These are phyloP conservation scores for Colletotrichum siamense DNA, from an alignment of 2,329 filamentous ascomycete genomes.

Conservation along the genomic window DNA sequence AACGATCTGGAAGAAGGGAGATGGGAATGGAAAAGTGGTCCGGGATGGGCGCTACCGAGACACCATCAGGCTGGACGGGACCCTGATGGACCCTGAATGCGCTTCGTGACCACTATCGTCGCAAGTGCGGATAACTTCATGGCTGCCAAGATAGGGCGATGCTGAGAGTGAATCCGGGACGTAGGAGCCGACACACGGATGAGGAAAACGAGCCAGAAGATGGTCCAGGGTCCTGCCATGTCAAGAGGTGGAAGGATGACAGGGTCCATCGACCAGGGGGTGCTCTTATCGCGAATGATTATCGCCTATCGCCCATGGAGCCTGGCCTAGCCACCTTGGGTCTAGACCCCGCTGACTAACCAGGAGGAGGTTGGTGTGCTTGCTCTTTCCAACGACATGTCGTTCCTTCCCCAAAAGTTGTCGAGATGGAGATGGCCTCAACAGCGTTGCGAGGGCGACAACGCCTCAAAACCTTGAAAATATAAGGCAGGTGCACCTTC, in stretches of 20 bases:
- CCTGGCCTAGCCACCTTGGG: neutral
- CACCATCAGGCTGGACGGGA: neutral
- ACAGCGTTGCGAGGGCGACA: neutral
- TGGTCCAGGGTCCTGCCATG: neutral
- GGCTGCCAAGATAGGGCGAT: neutral
- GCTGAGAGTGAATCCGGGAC: neutral
- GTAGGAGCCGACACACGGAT: neutral
- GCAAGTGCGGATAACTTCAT: neutral
- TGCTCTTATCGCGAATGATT: neutral
- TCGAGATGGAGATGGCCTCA: neutral
- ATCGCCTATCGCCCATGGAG: neutral
- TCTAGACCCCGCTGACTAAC: neutral
- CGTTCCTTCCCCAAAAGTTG: neutral
- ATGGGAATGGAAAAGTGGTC: neutral
- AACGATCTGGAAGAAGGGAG: neutral
- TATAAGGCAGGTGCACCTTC: neutral
- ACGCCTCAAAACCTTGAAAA: neutral
- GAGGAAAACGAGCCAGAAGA: neutral
- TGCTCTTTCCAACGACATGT: conserved; percentile 13
- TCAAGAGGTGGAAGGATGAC: neutral
- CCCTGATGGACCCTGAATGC: neutral
- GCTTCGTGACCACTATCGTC: neutral
- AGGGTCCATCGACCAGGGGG: neutral
- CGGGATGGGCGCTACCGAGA: neutral
- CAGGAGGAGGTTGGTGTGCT: neutral